These are phyloP conservation scores for Rhododendron henanense DNA, from an alignment of 148 eudicot genomes.

Conservation along the genomic window DNA sequence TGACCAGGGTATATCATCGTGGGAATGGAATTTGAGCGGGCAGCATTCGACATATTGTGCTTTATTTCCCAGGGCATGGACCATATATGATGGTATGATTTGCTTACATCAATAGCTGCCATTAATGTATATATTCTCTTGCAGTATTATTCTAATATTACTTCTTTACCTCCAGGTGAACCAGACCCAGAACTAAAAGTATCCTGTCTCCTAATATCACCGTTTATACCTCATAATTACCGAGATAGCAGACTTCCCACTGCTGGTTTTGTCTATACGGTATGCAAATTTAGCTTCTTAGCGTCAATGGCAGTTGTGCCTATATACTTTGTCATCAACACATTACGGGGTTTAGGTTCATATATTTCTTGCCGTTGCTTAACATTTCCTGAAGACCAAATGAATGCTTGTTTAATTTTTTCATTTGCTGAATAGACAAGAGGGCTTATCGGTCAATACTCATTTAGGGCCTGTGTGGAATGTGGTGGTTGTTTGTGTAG, in stretches of 20 bases:
- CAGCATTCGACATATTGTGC: slow-evolving; percentile 98
- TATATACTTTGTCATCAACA: neutral
- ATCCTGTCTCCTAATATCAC: slow-evolving; percentile 95
- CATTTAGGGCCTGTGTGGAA: neutral
- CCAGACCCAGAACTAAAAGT: slow-evolving; percentile 97
- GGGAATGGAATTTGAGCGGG: slow-evolving; percentile 99
- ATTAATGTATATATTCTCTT: neutral
- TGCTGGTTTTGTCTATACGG: slow-evolving; percentile 93
- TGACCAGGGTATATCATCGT: slow-evolving; percentile 85
- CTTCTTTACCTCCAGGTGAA: slow-evolving; percentile 54
- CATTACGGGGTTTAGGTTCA: neutral
- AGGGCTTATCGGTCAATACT: neutral
- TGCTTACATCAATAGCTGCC: neutral
- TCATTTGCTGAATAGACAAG: neutral
- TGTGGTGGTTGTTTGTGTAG: neutral
- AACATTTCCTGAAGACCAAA: neutral
- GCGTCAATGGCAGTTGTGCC: neutral
- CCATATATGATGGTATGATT: slow-evolving; percentile 83
- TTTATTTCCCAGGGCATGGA: slow-evolving; percentile 95
- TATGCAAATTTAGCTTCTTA: slow-evolving; percentile 25
- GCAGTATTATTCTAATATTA: slow-evolving; percentile 6
- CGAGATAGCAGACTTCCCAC: slow-evolving; percentile 96
- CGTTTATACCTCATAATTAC: slow-evolving; percentile 94
- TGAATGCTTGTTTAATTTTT: neutral
- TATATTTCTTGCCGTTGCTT: neutral